phyloP scores from a whole-genome alignment of 108 stramenopile species.

The Nitzschia inconspicua region DNA sequence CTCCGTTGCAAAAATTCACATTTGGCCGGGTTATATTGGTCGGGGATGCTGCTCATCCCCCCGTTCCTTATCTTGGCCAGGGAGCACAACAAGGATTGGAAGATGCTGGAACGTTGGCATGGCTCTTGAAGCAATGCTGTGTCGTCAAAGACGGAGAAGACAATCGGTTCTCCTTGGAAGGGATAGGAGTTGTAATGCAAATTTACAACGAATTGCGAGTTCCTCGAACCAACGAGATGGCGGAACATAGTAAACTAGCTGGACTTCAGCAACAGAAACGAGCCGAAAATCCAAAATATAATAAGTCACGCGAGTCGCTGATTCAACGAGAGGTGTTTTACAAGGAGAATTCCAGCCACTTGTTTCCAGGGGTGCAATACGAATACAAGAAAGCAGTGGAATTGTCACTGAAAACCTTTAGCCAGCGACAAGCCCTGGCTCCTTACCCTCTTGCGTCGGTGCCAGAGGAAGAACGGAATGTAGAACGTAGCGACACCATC shows the following conservation, averaged over 20 bases:
- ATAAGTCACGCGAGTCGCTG: constrained; percentile 41
- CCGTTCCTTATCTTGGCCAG: constrained; percentile 68
- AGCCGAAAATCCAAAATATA: constrained; percentile 48
- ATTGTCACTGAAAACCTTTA: constrained; percentile 1
- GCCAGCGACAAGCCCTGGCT: too few relatives aligned
- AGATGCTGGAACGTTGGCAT: constrained; percentile 55
- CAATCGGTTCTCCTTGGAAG: not conserved
- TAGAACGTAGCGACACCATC: too few relatives aligned
- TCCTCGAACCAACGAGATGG: constrained; percentile 34
- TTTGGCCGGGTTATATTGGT: constrained; percentile 41
- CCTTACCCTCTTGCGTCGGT: too few relatives aligned
- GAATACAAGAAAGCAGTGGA: constrained; percentile 45
- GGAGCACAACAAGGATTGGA: constrained; percentile 69
- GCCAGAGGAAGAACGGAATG: too few relatives aligned
- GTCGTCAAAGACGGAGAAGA: not conserved
- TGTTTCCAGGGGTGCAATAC: constrained; percentile 50
- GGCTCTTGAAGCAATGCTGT: constrained; percentile 39
- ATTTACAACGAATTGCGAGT: constrained; percentile 53
- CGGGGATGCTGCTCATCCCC: constrained; percentile 70
- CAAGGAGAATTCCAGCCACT: constrained; percentile 51
- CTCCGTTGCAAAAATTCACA: constrained; percentile 8
- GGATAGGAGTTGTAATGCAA: constrained; percentile 24
- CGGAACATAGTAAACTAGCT: constrained; percentile 34
- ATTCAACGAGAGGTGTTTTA: constrained; percentile 59
- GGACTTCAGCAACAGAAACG: constrained; percentile 61